Conservation (phyloP, 2,329 filamentous ascomycete genomes). For the Fusarium concolor region DNA sequence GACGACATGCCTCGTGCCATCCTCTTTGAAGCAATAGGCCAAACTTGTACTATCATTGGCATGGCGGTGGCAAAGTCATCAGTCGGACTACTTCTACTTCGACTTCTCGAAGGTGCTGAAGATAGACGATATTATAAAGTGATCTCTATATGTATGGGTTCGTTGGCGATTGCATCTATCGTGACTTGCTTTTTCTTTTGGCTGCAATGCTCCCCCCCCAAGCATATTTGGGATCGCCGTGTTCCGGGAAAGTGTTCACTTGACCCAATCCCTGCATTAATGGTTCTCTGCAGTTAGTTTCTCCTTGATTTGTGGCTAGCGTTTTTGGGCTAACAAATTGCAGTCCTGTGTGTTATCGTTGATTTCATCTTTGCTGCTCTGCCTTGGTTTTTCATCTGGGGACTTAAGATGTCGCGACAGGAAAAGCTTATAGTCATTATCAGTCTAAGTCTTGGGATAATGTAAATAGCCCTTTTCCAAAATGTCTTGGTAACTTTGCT, state of each 20-base stretch:
- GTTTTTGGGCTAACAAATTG: neutral
- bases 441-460: constrained; percentile 57
- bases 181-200: constrained; percentile 29
- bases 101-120: constrained; percentile 49
- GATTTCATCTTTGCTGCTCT: constrained; percentile 56
- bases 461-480: constrained; percentile 44
- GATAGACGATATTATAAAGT: constrained; percentile 53
- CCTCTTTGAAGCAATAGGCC: constrained; percentile 49
- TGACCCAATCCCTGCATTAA: constrained; percentile 32
- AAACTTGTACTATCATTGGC: constrained; percentile 53
- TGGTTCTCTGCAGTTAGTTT: constrained; percentile 37
- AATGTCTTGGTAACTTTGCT: neutral
- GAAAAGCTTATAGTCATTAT: constrained; percentile 58
- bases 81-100: constrained; percentile 54
- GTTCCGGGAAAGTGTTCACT: constrained; percentile 31
- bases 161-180: constrained; percentile 33
- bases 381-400: constrained; percentile 60
- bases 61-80: constrained; percentile 56
- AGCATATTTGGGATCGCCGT: constrained; percentile 32
- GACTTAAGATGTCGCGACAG: constrained; percentile 57
- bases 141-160: constrained; percentile 49
- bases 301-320: accelerated
- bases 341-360: constrained; percentile 45
- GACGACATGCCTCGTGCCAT: constrained; percentile 42
- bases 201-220: constrained; percentile 33